Base-by-base conservation (phyloP, 495 filamentous ascomycete species). In the Filosporella fistucella region DNA sequence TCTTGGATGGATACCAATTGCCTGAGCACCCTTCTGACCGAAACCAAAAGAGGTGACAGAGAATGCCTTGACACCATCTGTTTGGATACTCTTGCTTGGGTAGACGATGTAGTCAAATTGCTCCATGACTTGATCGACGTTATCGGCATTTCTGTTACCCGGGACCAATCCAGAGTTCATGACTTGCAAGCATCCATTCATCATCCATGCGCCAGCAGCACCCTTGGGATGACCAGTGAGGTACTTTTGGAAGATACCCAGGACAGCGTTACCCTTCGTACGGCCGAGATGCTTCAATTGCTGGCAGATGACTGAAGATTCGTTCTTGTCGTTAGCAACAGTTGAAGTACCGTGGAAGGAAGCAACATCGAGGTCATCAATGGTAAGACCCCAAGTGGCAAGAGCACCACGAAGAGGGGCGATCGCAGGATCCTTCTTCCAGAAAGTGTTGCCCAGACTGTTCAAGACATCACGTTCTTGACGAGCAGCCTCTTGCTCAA, bases 231-330 rank as follows among this genome's bases (percentile, higher is more conserved):
- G 93, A 58, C 93, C 93, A 13, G 93, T 99, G 30, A 99, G 82
- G 65, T 95, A 97, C 67, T 99, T 99, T 67, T 99, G 93, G 86
- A 97, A 99, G 64, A 99, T 91, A 68, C 93, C 93, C 49, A 97
- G 67, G 7, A 99, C 73, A 22, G 94, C 89, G 63, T 99, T 97
- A 58, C 93, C 93, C 78, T 95, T 96, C 67, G 82, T 80, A 41
- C 93, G 86, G 50, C 94, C 93, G 37, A 99, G 84, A 64, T 99
- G 94, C 57, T 80, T 83, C 68, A 99, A 76, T 71, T 97, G 95
- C 67, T 96, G 87, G 75, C 91, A 96, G 56, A 99, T 84, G 60
- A 95, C 91, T 47, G 93, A 90, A 22, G 93, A 96, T 66, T 99
- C 93, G 65, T 99, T 99, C 81, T 99, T 99, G 74, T 99, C 93